phyloP scores from a whole-genome alignment of 768 basidiomycete species.

The Macrolepiota dolichaula region DNA sequence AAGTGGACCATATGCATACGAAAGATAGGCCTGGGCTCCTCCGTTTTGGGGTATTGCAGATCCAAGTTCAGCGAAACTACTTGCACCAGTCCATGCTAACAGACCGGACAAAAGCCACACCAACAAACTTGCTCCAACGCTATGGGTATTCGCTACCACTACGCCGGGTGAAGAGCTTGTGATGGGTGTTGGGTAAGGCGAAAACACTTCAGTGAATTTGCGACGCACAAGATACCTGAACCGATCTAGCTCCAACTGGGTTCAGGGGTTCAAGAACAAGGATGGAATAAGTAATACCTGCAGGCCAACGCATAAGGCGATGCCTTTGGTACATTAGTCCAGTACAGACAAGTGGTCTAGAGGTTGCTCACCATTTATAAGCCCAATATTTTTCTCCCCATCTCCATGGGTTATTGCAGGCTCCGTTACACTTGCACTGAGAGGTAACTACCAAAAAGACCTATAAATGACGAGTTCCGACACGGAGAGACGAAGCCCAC shows the following conservation, averaged over 20 bases:
- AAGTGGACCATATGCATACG: conserved; percentile 84
- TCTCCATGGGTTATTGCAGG: conserved; percentile 48
- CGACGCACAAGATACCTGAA: conserved; percentile 85
- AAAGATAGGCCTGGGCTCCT: conserved; percentile 78
- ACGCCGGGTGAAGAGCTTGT: conserved; percentile 88
- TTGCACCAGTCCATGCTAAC: conserved; percentile 93
- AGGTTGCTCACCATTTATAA: conserved; percentile 66
- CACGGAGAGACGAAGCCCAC: conserved; percentile 10
- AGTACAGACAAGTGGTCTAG: background rate
- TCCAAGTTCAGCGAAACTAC: conserved; percentile 90
- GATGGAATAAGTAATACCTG: conserved; percentile 46
- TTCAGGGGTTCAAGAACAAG: background rate
- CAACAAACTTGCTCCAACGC: conserved; percentile 82
- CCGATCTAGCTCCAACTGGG: conserved; percentile 54
- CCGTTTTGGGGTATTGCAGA: conserved; percentile 80
- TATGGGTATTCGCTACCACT: conserved; percentile 83
- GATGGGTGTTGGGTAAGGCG: background rate
- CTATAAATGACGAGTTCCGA: background rate
- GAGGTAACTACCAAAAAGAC: conserved; percentile 44
- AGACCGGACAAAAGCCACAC: conserved; percentile 86
- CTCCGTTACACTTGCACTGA: conserved; percentile 75
- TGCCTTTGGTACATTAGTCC: conserved; percentile 40
- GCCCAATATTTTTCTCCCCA: conserved; percentile 69
- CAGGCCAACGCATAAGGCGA: conserved; percentile 79
- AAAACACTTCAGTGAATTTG: background rate